phyloP scores from a whole-genome alignment of 352 stramenopile species.

The Pythium insidiosum region DNA sequence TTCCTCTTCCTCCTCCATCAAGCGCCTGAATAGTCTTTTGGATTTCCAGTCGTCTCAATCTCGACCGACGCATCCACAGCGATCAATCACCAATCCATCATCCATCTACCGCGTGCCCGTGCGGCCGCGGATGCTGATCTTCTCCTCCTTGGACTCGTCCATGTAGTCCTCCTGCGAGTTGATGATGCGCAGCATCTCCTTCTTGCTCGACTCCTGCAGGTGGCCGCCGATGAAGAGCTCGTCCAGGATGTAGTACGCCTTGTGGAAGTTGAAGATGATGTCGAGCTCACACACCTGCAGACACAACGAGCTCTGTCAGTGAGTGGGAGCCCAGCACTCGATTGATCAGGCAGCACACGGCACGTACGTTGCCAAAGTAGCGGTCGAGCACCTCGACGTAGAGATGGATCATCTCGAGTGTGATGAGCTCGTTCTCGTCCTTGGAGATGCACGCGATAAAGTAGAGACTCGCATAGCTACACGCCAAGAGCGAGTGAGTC shows the following conservation, averaged over 20 bases:
- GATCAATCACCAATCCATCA: too few relatives aligned
- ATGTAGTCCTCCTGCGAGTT: constrained; percentile 88
- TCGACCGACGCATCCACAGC: too few relatives aligned
- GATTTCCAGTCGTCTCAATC: too few relatives aligned
- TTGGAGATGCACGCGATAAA: constrained; percentile 95
- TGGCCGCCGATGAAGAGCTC: constrained; percentile 98
- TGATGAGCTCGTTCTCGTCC: constrained; percentile 97
- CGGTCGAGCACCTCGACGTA: constrained; percentile 98
- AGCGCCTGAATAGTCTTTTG: too few relatives aligned
- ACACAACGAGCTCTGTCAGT: neutral
- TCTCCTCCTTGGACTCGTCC: constrained; percentile 84
- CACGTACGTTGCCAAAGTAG: constrained; percentile 92
- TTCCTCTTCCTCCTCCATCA: too few relatives aligned
- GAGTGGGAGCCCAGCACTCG: too few relatives aligned
- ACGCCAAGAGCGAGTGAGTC: neutral
- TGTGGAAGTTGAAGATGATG: constrained; percentile 99
- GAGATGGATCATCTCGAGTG: constrained; percentile 96
- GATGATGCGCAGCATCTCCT: constrained; percentile 85
- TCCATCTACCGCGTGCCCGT: constrained; percentile 53
- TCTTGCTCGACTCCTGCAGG: constrained; percentile 94
- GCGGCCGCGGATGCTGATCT: constrained; percentile 44
- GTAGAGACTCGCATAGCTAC: constrained; percentile 94
- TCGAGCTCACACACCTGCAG: constrained; percentile 87
- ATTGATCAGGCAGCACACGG: too few relatives aligned
- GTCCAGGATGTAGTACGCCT: constrained; percentile 99